phyloP scores from a whole-genome alignment of 306 rosid species.

The Citrullus mucosospermus region DNA sequence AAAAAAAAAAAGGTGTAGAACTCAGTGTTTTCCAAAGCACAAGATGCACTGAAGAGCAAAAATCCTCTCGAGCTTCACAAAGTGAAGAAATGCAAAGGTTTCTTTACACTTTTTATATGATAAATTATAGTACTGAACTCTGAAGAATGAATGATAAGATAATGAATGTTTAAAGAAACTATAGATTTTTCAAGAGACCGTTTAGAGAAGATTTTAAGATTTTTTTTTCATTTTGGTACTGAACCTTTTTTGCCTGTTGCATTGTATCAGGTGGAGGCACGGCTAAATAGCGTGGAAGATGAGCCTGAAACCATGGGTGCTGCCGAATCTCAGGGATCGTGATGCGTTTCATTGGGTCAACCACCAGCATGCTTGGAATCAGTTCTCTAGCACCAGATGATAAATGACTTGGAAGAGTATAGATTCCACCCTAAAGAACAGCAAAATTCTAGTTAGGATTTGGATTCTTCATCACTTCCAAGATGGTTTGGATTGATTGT shows the following conservation, averaged over 20 bases:
- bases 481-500: not conserved
- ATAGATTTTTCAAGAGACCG: not conserved
- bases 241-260: conserved; percentile 87
- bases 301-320: conserved; percentile 90
- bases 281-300: conserved; percentile 82
- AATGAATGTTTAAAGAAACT: not conserved
- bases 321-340: conserved; percentile 91
- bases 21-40: not conserved
- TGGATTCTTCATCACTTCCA: not conserved
- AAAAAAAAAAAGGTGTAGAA: not conserved
- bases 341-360: conserved; percentile 93
- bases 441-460: not conserved
- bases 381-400: conserved; percentile 87
- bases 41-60: not conserved
- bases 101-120: not conserved
- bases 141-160: not conserved
- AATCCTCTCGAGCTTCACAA: not conserved
- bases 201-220: not conserved
- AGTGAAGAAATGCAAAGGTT: not conserved
- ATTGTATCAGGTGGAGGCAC: conserved; percentile 86
- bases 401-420: conserved; percentile 92
- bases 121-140: not conserved
- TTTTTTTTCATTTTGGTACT: not conserved
- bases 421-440: conserved; percentile 71
- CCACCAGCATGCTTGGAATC: conserved; percentile 91